Evolutionary conservation across 2,329 filamentous ascomycete genomes (phyloP), one percentile per base, ranked within the genome.

Genomic region (Polychaeton citri): DNA sequence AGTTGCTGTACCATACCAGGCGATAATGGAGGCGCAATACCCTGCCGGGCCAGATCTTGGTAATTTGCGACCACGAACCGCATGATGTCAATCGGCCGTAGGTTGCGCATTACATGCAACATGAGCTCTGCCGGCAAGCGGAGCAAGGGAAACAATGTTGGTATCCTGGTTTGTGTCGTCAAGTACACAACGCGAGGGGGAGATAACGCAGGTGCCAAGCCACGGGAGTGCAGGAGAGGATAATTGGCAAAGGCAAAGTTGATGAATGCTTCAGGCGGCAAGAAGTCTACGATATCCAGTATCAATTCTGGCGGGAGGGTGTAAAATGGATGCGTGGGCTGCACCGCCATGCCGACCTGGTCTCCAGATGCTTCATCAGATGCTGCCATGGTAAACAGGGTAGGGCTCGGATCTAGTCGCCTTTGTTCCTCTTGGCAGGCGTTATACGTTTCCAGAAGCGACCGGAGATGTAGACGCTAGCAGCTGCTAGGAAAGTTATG

Each of bases 401-500:
- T 28, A 15, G 24, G 7, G 12, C 31, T 45, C 39, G 15, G 20
- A 7, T 15, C 15, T 15, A 28, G 24, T 28, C 24, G 3, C 5
- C 15, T 15, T 28, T 28, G 24, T 15, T 28, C 12, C 12, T 28
- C 5, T 4, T 12, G 16, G 40, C 34, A 16, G 46, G 26, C 18
- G 39, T 41, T 19, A 59, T 41, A 28, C 36, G 46, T 9, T 32
- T 44, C 53, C 59, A 65, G 34, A 71, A 57, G 41, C 53, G 52
- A 8, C 52, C 58, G 2, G 69, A 72, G 2, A 74, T 40, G 33
- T 66, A 64, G 58, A 68, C 71, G 19, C 67, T 64, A 26, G 62
- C 46, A 24, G 68, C 42, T 8, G 75, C 74, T 36, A 93, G 69
- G 3, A 72, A 45, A 3, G 69, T 49, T 36, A 92, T 68, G 58